Percentiles rank a stretch among this genome's conserved stretches.
These are phyloP conservation scores for Suillus tomentosus DNA, from an alignment of 768 basidiomycete genomes.

Conservation along the genomic window DNA sequence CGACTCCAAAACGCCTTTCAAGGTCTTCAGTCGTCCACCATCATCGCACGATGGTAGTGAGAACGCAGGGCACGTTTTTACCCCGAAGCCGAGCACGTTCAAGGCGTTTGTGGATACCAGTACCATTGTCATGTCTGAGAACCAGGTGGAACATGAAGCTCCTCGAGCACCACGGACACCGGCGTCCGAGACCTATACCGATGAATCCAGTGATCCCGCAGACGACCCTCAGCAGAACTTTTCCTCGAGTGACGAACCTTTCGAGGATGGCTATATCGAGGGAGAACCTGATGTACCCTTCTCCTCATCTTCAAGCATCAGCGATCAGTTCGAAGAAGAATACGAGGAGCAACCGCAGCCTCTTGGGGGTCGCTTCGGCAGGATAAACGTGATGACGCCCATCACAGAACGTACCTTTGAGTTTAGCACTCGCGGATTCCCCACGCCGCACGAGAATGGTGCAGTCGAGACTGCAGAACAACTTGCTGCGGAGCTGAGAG, in stretches of 20 bases:
- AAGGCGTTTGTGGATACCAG: slow-evolving; percentile 39
- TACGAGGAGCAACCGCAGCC: slow-evolving; percentile 42
- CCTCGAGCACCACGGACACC: slow-evolving; percentile 20
- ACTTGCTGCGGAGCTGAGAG: slow-evolving; percentile 46
- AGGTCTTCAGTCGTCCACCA: slow-evolving; percentile 72
- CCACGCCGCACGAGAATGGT: slow-evolving; percentile 40
- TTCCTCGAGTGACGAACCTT: slow-evolving; percentile 39
- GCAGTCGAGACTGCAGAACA: slow-evolving; percentile 52
- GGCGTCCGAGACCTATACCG: slow-evolving; percentile 28
- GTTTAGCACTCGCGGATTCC: slow-evolving; percentile 59
- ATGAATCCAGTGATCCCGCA: slow-evolving; percentile 35
- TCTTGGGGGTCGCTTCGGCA: slow-evolving; percentile 74
- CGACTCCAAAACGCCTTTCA: slow-evolving; percentile 46
- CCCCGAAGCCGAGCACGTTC: slow-evolving; percentile 47
- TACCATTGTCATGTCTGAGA: slow-evolving; percentile 18
- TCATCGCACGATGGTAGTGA: slow-evolving; percentile 43
- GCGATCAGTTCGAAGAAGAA: slow-evolving; percentile 25
- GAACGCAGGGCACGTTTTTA: slow-evolving; percentile 38
- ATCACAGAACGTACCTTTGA: slow-evolving; percentile 95
- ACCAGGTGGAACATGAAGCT: slow-evolving; percentile 15
- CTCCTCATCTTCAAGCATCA: slow-evolving; percentile 28
- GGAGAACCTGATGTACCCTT: slow-evolving; percentile 27
- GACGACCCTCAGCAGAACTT: slow-evolving; percentile 24
- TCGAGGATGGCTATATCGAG: slow-evolving; percentile 31
- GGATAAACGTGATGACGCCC: slow-evolving; percentile 94